Conservation (phyloP, 352 stramenopile species). For the Pythium utonaiense region DNA sequence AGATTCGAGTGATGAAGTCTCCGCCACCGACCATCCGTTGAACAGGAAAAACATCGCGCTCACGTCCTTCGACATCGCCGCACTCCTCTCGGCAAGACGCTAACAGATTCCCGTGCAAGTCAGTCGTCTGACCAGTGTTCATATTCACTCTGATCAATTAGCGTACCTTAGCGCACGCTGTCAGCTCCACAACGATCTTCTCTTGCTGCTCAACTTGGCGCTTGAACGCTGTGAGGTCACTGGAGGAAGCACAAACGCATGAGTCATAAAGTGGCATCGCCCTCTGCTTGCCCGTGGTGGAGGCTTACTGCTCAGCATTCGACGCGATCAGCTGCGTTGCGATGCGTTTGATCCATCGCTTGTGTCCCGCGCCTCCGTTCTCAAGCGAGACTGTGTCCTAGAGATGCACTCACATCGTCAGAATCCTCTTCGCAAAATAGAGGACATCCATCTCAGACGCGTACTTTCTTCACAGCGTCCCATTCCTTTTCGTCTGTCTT, state of each 20-base stretch:
- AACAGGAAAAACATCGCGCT: constrained; percentile 46
- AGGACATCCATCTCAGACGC: not conserved
- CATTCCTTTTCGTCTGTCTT: constrained; percentile 47
- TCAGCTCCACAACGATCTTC: constrained; percentile 42
- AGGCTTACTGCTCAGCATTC: constrained; percentile 38
- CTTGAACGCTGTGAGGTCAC: constrained; percentile 47
- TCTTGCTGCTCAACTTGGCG: constrained; percentile 59
- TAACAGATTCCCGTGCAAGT: too few species aligned
- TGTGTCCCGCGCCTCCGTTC: constrained; percentile 52
- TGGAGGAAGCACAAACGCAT: too few species aligned
- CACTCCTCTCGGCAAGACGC: constrained; percentile 56
- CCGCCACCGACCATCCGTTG: constrained; percentile 47
- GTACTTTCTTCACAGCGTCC: constrained; percentile 51
- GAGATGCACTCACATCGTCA: not conserved
- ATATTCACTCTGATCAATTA: too few species aligned
- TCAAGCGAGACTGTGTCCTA: constrained; percentile 45
- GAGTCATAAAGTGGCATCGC: too few species aligned
- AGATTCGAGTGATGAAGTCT: constrained; percentile 24
- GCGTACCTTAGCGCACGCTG: constrained; percentile 48
- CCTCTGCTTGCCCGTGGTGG: too few species aligned
- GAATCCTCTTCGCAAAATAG: too few species aligned
- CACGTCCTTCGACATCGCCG: constrained; percentile 52
- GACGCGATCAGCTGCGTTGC: constrained; percentile 26
- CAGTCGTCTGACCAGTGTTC: too few species aligned
- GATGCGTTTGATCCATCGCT: constrained; percentile 68